A percentile compares a stretch with the other conserved stretches of the same genome.
phyloP scores from a whole-genome alignment of 2,329 filamentous ascomycete genomes.

The Stachybotrys echinatus region DNA sequence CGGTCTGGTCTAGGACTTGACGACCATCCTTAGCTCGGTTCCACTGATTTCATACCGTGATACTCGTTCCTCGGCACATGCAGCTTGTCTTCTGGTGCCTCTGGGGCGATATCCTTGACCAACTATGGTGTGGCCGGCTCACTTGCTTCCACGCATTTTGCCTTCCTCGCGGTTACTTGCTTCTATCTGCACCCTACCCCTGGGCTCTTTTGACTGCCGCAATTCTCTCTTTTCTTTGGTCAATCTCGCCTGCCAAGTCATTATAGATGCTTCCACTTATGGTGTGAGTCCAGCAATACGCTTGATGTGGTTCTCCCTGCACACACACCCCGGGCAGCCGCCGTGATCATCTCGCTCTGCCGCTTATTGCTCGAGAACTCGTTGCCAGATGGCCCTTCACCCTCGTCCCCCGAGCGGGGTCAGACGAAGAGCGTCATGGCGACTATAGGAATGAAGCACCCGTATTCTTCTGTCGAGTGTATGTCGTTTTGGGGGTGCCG shows the following conservation, averaged over 20 bases:
- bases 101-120: background rate
- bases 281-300: background rate
- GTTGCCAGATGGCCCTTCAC: conserved; percentile 21
- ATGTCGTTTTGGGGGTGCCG: conserved; percentile 26
- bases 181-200: conserved; percentile 1
- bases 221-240: background rate
- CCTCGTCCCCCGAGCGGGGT: conserved; percentile 36
- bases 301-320: conserved; percentile 14
- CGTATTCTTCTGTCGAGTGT: conserved; percentile 34
- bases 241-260: background rate
- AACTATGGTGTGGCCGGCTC: background rate
- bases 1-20: background rate
- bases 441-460: conserved; percentile 35
- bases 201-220: background rate
- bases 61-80: background rate
- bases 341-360: conserved; percentile 25
- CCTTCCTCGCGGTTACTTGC: background rate
- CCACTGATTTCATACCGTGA: background rate
- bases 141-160: background rate
- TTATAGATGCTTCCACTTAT: background rate
- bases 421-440: conserved; percentile 24
- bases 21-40: background rate
- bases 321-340: conserved; percentile 28
- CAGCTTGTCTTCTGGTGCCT: background rate
- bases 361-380: conserved; percentile 12